A percentile compares a stretch with the other conserved stretches of the same genome.
Conservation (phyloP, 2,329 filamentous ascomycete genomes). For the Zelopaecilomyces penicillatus region DNA sequence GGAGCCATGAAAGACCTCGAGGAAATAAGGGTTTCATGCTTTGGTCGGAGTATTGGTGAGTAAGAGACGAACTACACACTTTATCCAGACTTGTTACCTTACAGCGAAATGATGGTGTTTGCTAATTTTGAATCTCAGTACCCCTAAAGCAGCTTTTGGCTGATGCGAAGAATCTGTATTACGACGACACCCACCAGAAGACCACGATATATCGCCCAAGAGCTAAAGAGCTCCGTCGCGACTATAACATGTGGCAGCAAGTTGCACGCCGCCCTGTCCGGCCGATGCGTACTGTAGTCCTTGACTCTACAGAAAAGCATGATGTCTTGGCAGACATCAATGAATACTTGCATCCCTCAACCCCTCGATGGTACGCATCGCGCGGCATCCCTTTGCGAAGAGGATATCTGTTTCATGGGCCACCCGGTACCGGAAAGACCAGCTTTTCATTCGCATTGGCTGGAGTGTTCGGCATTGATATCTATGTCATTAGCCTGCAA, state of each 20-base stretch:
- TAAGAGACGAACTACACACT: neutral
- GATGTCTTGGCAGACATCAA: conserved; percentile 64
- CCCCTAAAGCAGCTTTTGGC: conserved; percentile 49
- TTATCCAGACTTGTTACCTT: no score
- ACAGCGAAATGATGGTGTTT: neutral
- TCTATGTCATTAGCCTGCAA: conserved; percentile 51
- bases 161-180: conserved; percentile 45
- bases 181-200: conserved; percentile 43
- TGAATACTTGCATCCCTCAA: conserved; percentile 65
- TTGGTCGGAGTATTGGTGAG: conserved; percentile 36
- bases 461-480: conserved; percentile 56
- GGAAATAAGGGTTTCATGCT: conserved; percentile 45
- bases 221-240: conserved; percentile 37
- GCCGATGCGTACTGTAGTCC: conserved; percentile 66
- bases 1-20: conserved; percentile 43
- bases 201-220: conserved; percentile 50
- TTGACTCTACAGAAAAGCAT: conserved; percentile 59
- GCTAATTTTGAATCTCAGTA: conserved; percentile 16
- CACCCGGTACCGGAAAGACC: conserved; percentile 67
- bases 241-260: conserved; percentile 42
- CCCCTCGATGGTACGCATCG: conserved; percentile 64
- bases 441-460: conserved; percentile 58
- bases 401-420: conserved; percentile 71
- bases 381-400: conserved; percentile 68
- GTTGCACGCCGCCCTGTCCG: conserved; percentile 57